A percentile compares a stretch with the other conserved stretches of the same genome.
phyloP scores from a whole-genome alignment of 2,329 filamentous ascomycete genomes.

The Colletotrichum sidae region DNA sequence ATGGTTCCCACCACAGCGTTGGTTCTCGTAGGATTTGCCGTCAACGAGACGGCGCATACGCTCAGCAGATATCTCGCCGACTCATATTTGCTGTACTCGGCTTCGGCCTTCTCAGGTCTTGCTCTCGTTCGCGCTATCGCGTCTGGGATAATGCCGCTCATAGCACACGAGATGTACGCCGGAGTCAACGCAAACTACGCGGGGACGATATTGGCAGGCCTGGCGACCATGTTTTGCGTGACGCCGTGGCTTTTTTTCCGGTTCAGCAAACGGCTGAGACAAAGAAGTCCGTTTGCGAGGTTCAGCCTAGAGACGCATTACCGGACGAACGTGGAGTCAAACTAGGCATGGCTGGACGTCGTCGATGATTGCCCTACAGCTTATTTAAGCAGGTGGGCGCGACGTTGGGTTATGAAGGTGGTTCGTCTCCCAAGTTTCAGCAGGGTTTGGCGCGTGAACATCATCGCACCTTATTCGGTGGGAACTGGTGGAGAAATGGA shows the following conservation, averaged over 20 bases:
- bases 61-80: constrained; percentile 44
- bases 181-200: constrained; percentile 40
- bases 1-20: constrained; percentile 54
- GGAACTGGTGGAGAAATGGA: constrained; percentile 32
- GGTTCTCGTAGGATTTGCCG: constrained; percentile 57
- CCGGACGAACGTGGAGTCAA: constrained; percentile 36
- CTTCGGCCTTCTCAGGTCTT: constrained; percentile 43
- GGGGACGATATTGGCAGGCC: constrained; percentile 39
- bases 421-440: constrained; percentile 27
- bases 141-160: constrained; percentile 42
- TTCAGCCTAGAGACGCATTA: constrained; percentile 40
- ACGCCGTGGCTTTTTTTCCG: constrained; percentile 40
- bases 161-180: constrained; percentile 41
- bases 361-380: background rate
- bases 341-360: constrained; percentile 5
- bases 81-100: constrained; percentile 42
- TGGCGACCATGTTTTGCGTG: constrained; percentile 39
- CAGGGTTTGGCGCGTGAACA: constrained; percentile 29
- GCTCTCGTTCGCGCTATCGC: constrained; percentile 41
- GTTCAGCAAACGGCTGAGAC: constrained; percentile 40
- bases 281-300: constrained; percentile 41
- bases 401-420: constrained; percentile 1
- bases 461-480: constrained; percentile 34
- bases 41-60: constrained; percentile 52
- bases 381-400: constrained; percentile 9